A percentile compares a stretch with the other conserved stretches of the same genome.
Conservation (phyloP, 768 basidiomycete genomes). For the Hemileccinum impolitum region DNA sequence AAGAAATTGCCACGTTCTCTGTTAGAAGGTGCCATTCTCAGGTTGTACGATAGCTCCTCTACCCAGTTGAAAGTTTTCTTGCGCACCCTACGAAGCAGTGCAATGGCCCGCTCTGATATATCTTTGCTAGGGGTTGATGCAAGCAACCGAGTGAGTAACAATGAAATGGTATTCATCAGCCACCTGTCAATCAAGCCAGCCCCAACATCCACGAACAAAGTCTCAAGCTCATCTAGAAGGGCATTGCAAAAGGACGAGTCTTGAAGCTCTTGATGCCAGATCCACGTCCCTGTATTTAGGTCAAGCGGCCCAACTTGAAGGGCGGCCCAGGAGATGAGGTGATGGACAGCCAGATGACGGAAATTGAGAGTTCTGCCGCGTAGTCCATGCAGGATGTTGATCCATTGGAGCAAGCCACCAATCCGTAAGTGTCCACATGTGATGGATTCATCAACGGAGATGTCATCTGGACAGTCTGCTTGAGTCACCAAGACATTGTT, state of each 20-base stretch:
- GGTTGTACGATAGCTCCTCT: slow-evolving; percentile 21
- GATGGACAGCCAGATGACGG: slow-evolving; percentile 34
- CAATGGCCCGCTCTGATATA: slow-evolving; percentile 15
- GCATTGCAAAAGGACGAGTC: slow-evolving; percentile 28
- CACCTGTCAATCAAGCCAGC: slow-evolving; percentile 33
- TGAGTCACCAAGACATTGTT: slow-evolving; percentile 41
- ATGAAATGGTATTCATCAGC: slow-evolving; percentile 27
- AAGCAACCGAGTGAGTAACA: slow-evolving; percentile 33
- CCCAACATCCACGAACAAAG: slow-evolving; percentile 29
- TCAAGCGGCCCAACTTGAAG: slow-evolving; percentile 22
- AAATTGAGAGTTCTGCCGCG: slow-evolving; percentile 34
- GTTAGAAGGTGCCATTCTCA: slow-evolving; percentile 1
- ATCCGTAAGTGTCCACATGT: slow-evolving; percentile 11
- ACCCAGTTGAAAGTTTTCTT: slow-evolving; percentile 30
- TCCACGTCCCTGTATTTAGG: slow-evolving; percentile 11
- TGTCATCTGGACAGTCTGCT: slow-evolving; percentile 32
- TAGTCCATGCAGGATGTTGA: slow-evolving; percentile 43
- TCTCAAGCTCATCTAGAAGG: slow-evolving; percentile 32
- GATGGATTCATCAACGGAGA: slow-evolving; percentile 40
- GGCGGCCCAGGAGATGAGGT: slow-evolving; percentile 36
- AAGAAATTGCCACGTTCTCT: slow-evolving; percentile 13
- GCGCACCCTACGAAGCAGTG: slow-evolving; percentile 21
- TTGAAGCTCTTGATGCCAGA: slow-evolving; percentile 39
- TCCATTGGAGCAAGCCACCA: slow-evolving; percentile 42
- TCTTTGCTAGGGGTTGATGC: slow-evolving; percentile 12